Percentiles rank a stretch among this genome's conserved stretches.
phyloP scores from a whole-genome alignment of 169 alveolate genomes.

The Miamiensis avidus region DNA sequence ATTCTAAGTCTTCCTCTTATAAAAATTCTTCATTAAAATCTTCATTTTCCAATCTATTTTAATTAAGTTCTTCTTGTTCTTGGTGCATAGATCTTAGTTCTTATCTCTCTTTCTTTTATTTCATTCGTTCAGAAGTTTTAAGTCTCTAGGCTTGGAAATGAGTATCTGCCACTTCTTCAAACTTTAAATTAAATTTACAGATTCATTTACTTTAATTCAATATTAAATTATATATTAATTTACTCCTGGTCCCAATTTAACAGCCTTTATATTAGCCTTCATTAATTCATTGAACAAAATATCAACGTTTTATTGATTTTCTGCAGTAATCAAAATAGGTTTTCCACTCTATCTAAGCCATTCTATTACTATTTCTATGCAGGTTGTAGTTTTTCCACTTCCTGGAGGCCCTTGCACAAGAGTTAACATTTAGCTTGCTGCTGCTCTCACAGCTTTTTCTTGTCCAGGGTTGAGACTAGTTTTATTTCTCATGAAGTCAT shows the following conservation, averaged over 20 bases:
- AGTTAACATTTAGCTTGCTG: conserved; percentile 1
- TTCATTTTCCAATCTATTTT: background rate
- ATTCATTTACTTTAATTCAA: background rate
- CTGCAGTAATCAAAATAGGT: conserved; percentile 16
- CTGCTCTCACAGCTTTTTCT: conserved; percentile 3
- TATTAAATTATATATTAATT: too few species aligned
- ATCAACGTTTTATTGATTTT: background rate
- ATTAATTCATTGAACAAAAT: conserved; percentile 9
- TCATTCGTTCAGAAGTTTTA: background rate
- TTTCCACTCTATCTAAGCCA: conserved; percentile 8
- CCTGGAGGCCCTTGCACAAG: conserved; percentile 19
- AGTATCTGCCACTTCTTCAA: background rate
- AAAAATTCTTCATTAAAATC: background rate
- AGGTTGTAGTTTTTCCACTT: conserved; percentile 17
- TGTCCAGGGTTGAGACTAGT: background rate
- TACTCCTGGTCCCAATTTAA: conserved; percentile 14
- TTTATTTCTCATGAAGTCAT: background rate
- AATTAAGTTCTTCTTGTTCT: background rate
- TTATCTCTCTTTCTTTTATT: background rate
- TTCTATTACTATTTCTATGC: conserved; percentile 13
- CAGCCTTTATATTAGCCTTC: conserved; percentile 19
- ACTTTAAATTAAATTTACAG: background rate
- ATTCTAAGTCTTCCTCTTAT: background rate
- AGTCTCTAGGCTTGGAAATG: background rate
- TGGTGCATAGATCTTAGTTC: background rate